Evolutionary conservation across 1,284 basidiomycete species (phyloP).

Genomic region (Coriolopsis trogii): DNA sequence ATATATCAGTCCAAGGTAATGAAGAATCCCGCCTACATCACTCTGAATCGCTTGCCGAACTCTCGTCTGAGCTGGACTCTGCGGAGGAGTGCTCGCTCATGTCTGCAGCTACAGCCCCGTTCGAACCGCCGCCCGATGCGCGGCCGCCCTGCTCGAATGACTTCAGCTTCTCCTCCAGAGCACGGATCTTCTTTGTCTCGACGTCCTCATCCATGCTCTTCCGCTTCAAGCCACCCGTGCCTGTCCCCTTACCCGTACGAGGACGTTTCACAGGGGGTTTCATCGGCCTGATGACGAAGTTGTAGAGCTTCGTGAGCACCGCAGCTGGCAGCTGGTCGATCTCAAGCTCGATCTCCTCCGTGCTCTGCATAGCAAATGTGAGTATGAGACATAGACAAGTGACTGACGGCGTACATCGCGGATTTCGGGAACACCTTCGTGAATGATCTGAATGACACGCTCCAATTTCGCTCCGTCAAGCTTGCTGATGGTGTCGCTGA

Average conservation of each 20-base stretch:
- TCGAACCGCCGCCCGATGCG: slow-evolving; percentile 36
- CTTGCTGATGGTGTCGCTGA: slow-evolving; percentile 88
- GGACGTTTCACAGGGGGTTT: slow-evolving; percentile 64
- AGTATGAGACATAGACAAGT: slow-evolving; percentile 9
- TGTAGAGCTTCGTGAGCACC: slow-evolving; percentile 90
- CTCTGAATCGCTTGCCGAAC: slow-evolving; percentile 83
- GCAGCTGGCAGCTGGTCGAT: slow-evolving; percentile 86
- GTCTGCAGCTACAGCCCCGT: slow-evolving; percentile 41
- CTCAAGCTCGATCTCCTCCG: slow-evolving; percentile 96
- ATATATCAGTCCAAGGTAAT: slow-evolving; percentile 14
- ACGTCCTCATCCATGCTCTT: slow-evolving; percentile 93
- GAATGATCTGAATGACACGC: slow-evolving; percentile 90
- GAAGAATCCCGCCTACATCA: slow-evolving; percentile 39
- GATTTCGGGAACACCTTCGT: slow-evolving; percentile 86
- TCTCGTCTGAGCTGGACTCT: slow-evolving; percentile 74
- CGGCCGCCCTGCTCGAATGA: slow-evolving; percentile 66
- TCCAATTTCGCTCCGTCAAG: slow-evolving; percentile 81
- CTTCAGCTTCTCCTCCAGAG: slow-evolving; percentile 80
- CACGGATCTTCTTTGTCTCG: slow-evolving; percentile 87
- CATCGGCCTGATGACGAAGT: slow-evolving; percentile 84
- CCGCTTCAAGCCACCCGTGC: slow-evolving; percentile 84
- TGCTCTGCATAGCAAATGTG: slow-evolving; percentile 58
- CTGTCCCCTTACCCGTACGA: slow-evolving; percentile 73
- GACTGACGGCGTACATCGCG: slow-evolving; percentile 67
- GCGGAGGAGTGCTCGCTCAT: slow-evolving; percentile 72